phyloP scores from a whole-genome alignment of 2,329 filamentous ascomycete species.

The Spiromastix sp. region DNA sequence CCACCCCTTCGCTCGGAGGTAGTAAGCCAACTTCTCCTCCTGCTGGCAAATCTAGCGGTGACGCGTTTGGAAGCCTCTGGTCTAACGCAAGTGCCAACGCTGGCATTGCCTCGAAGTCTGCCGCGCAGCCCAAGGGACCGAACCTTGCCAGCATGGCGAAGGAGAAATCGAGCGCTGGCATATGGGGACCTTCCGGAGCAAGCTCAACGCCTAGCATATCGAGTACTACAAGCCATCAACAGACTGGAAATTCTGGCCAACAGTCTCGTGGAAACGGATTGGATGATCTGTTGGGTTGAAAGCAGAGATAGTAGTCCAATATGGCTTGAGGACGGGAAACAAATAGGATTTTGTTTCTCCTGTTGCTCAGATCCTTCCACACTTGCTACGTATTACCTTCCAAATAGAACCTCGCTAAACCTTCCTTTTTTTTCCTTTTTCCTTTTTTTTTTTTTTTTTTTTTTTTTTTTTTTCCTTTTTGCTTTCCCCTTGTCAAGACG shows the following conservation, averaged over 20 bases:
- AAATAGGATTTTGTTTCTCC: too few species aligned
- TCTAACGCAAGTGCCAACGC: constrained; percentile 56
- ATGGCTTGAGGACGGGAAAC: too few species aligned
- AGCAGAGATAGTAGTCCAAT: too few species aligned
- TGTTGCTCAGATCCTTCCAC: too few species aligned
- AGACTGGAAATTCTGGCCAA: constrained; percentile 14
- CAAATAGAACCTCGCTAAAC: neutral
- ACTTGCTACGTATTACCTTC: too few species aligned
- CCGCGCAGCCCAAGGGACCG: constrained; percentile 53
- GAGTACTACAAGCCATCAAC: too few species aligned
- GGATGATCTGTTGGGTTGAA: constrained; percentile 31
- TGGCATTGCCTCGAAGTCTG: constrained; percentile 62
- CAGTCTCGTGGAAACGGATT: constrained; percentile 27
- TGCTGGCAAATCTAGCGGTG: constrained; percentile 48
- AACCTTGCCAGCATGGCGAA: constrained; percentile 94
- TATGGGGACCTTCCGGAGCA: constrained; percentile 66
- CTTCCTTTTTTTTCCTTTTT: neutral
- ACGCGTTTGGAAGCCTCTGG: constrained; percentile 87
- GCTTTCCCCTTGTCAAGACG: too few species aligned
- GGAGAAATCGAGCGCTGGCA: constrained; percentile 87
- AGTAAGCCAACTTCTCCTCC: constrained; percentile 41
- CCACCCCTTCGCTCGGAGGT: constrained; percentile 28
- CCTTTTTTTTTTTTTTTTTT: neutral
- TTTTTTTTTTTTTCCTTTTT: neutral
- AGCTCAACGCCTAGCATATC: constrained; percentile 23